Base-by-base conservation (phyloP, 495 filamentous ascomycete species). In the Ascobolus immersus region DNA sequence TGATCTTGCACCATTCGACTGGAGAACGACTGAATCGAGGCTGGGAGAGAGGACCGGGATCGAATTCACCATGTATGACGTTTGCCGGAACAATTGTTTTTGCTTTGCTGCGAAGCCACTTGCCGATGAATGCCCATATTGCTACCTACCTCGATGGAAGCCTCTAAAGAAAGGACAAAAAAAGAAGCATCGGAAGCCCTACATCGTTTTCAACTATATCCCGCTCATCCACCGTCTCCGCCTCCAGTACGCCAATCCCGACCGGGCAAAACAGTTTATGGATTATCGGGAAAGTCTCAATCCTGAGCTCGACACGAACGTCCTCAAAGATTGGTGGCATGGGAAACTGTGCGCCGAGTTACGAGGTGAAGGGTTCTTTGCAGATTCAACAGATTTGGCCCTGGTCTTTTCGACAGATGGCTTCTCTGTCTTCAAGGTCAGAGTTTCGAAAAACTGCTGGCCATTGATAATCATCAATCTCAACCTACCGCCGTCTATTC, bases 391-490 rank as follows among this genome's bases (percentile, higher is more conserved):
- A 7, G 26, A 37, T 22, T n/a, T 30, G 2, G 20, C 14, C 7
- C 30, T 37, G 11, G 21, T 37, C 20, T 37, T 30, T 13, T 28
- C 17, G 0, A 30, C 26, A n/a, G 17, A 27, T 1, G n/a, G n/a
- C n/a, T n/a, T n/a, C n/a, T n/a, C n/a, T n/a, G n/a, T n/a, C n/a
- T n/a, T n/a, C n/a, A n/a, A n/a, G n/a, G 34, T 37, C 2, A 7
- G 17, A 4, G 3, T 37, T 2, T 37, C 30, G 21, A 30, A 37
- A 23, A 21, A 24, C 11, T 18, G 24, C 8, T 19, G 15, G 3
- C 34, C 34, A 7, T 15, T 37, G 4, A 17, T 37, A 15, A 8
- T 37, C 4, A n/a, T 37, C 13, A 37, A 30, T 12, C 26, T 37
- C 4, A 30, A 19, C 10, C 19, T 37, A 2, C 34, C 34, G 5